A percentile compares a stretch with the other conserved stretches of the same genome.
Evolutionary conservation across 1,284 basidiomycete species (phyloP).

Genomic region (Phellopilus nigrolimitatus): DNA sequence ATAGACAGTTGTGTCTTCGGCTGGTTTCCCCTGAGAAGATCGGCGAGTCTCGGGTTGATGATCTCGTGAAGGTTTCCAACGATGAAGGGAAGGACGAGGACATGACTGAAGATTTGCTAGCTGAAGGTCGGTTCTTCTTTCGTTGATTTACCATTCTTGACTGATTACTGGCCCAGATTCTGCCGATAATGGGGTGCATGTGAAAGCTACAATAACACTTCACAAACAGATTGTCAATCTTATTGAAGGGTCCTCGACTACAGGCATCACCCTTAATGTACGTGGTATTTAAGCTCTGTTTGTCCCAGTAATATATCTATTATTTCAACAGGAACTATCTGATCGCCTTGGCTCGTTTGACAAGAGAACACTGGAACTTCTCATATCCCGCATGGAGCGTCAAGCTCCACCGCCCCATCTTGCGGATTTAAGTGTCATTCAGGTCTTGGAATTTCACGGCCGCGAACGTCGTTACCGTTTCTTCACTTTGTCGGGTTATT

Average conservation of each 20-base stretch:
- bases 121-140: slow-evolving; percentile 5
- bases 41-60: slow-evolving; percentile 23
- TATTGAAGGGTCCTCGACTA: slow-evolving; percentile 57
- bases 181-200: slow-evolving; percentile 10
- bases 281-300: slow-evolving; percentile 23
- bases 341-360: slow-evolving; percentile 63
- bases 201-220: slow-evolving; percentile 60
- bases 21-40: slow-evolving; percentile 39
- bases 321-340: slow-evolving; percentile 56
- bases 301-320: slow-evolving; percentile 10
- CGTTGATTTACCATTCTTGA: not conserved
- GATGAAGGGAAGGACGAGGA: slow-evolving; percentile 35
- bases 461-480: slow-evolving; percentile 78
- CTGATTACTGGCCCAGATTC: not conserved
- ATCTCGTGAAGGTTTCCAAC: slow-evolving; percentile 19
- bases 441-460: slow-evolving; percentile 69
- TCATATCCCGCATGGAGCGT: slow-evolving; percentile 65
- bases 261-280: slow-evolving; percentile 70
- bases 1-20: slow-evolving; percentile 56
- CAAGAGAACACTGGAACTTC: slow-evolving; percentile 69
- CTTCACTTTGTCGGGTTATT: slow-evolving; percentile 63
- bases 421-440: slow-evolving; percentile 59
- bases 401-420: slow-evolving; percentile 62
- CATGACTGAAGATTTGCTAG: slow-evolving; percentile 20
- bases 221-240: slow-evolving; percentile 73